Percentiles rank a stretch among this genome's conserved stretches.
phyloP scores from a whole-genome alignment of 495 filamentous ascomycete genomes.

The Opeltia flavorubescens region DNA sequence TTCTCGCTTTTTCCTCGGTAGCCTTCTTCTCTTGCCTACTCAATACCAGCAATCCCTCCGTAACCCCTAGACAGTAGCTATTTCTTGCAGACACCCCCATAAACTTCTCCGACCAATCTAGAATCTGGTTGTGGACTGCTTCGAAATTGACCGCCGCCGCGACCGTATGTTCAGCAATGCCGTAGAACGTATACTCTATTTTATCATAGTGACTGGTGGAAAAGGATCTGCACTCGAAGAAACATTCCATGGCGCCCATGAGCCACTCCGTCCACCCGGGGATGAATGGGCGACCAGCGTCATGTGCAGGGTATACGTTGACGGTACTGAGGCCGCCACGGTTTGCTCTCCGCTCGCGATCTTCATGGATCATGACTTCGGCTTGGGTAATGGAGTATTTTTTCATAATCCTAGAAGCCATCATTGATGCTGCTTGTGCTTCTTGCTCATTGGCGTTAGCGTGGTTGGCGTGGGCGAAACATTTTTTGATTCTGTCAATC shows the following conservation, averaged over 20 bases:
- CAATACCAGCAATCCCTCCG: slow-evolving; percentile 16
- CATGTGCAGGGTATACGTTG: slow-evolving; percentile 3
- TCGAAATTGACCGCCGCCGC: slow-evolving; percentile 21
- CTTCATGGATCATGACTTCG: slow-evolving; percentile 15
- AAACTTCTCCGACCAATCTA: slow-evolving; percentile 16
- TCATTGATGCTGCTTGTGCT: slow-evolving; percentile 18
- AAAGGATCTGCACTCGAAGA: slow-evolving; percentile 15
- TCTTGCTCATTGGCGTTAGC: slow-evolving; percentile 14
- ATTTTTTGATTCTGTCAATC: slow-evolving; percentile 22
- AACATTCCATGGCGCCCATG: slow-evolving; percentile 4
- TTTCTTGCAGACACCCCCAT: slow-evolving; percentile 15
- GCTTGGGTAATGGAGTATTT: slow-evolving; percentile 19
- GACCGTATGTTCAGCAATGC: slow-evolving; percentile 22
- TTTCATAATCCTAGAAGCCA: slow-evolving; percentile 19
- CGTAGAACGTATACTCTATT: slow-evolving; percentile 20
- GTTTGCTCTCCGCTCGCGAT: slow-evolving; percentile 11
- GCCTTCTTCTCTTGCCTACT: slow-evolving; percentile 17
- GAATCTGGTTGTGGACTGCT: slow-evolving; percentile 19
- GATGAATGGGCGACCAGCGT: slow-evolving; percentile 1
- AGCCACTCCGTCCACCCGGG: slow-evolving; percentile 7
- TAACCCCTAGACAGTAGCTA: slow-evolving; percentile 20
- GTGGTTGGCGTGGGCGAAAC: slow-evolving; percentile 18
- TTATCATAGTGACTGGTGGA: neutral
- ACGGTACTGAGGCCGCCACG: slow-evolving; percentile 14
- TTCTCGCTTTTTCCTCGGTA: slow-evolving; percentile 13